Evolutionary conservation across 2,329 filamentous ascomycete genomes (phyloP), one percentile per base, ranked within the genome.

Genomic region (Trichophyton rubrum): DNA sequence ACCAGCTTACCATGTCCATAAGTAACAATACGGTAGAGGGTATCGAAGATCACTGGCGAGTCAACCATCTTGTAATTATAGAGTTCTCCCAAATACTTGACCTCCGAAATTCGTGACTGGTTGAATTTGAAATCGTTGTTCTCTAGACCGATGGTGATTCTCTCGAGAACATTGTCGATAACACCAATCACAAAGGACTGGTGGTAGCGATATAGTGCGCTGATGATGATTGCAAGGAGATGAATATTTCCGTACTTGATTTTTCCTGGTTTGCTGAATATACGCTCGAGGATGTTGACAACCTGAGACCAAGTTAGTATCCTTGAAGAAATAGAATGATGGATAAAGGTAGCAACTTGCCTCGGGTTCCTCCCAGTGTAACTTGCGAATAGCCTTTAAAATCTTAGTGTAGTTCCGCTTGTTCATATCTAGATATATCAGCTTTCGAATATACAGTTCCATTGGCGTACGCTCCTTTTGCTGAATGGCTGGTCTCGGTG

Each of bases 51-150:
- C 24, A 97, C 88, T 0, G 89, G 88, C 49, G 95, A 93, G 72
- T 99, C 93, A 41, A 99, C 82, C 83, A 99, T 89, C 61, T 93
- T 88, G 72, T 97, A 99, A 69, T 96, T 96, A 77, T 99, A 99
- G 8, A 99, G 82, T 74, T 99, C 93, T 22, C 89, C 91, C 3
- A 99, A 80, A 71, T 96, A 99, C 71, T 96, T 97, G 69, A 96
- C 89, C 73, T 97, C 92, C 2, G 95, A 89, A 64, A 99, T 86
- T 22, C 93, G 87, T 62, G 91, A 87, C 74, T 99, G 93, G 70
- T 95, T 96, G 76, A 90, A 95, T 68, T 95, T 91, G 80, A 96
- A 99, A 71, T 99, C 93, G 68, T 97, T 97, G 67, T 91, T 84
- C 73, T 99, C 93, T 1, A 99, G 79, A 0, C 93, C 93, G 65